Evolutionary conservation across 805 yeast genomes (phyloP), one percentile per base, ranked within the genome.

Genomic region (Wickerhamiella galacta): DNA sequence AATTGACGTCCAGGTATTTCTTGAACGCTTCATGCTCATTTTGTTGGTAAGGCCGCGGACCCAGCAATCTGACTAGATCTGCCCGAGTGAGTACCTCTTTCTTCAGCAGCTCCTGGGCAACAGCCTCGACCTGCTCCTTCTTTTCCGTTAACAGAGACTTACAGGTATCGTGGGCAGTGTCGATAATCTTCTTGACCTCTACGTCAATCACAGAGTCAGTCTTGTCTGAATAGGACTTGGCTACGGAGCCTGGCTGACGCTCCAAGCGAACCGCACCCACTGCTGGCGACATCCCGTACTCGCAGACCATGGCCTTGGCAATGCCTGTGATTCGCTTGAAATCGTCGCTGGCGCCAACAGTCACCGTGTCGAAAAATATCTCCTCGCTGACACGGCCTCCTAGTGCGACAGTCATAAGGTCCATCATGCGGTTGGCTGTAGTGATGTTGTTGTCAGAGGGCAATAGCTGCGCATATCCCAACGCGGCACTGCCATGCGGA

Each of bases 381-480:
- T 85, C 95, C 57, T 85, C 95, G 37, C 85, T 72, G 3, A 81
- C 93, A 47, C 95, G 65, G 7, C 95, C 95, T 38, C 94, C 95
- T 21, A 85, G 58, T 0, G 94, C 75, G 87, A 85, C 85, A n/a
- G 78, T 72, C 83, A 85, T 83, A 42, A 92, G 64, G 54, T 85
- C 87, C 43, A 57, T 55, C 46, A 78, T 70, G 51, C 85, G 90
- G 47, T 75, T 75, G 30, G 74, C 72, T 20, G 82, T 69, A 36
- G 79, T 66, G 45, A 83, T 64, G 43, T 78, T 80, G 46, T 76
- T 77, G 54, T 85, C 95, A 19, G 83, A 80, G 12, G 95, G 95
- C 40, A 85, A 63, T 49, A 83, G 80, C 56, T 85, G 95, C 3
- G 95, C 95, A 53, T 85, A 83, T n/a, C 95, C 95, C 35, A 83